Base-by-base conservation (phyloP, 306 rosid genomes). In the Trifolium fragiferum region DNA sequence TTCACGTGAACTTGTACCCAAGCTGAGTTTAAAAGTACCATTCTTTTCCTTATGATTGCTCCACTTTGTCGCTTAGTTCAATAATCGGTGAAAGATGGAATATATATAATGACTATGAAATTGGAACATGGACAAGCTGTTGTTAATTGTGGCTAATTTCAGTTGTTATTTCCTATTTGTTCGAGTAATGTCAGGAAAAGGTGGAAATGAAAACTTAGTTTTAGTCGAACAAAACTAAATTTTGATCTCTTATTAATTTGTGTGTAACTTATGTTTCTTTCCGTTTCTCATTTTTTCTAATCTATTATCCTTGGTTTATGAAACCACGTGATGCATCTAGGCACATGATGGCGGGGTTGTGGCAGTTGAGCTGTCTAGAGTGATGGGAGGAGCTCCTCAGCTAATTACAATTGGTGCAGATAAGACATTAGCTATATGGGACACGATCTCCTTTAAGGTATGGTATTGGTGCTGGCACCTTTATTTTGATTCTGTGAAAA, bases 321-420 rank as follows among this genome's bases (percentile, higher is more conserved):
- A 40, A 47, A 47, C 75, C 69, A 66, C 72, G 47, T 70, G 77
- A 72, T 82, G 72, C 64, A 64, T 88, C 54, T 76, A 95, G 99
- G 99, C 97, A 59, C 96, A 89, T 77, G 99, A 95, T 80, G 99
- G 98, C 46, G 99, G 99, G 68, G 97, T 95, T 84, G 97, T 95
- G 59, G 99, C 92, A 84, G 92, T 90, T 77, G 99, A 95, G 84
- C 93, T 95, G 68, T 95, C 99, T 65, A 89, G 99, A 83, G 93
- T 92, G 84, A 89, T 90, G 83, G 99, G 92, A 82, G 85, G 89
- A 78, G 92, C 99, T 75, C 99, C 99, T 66, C 98, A 95, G 84
- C 92, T 95, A 84, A 92, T 95, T 80, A 92, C 99, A 49, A 92
- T 95, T 81, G 99, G 99, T 66, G 98, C 96, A 44, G 99, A 92